phyloP scores from a whole-genome alignment of 2,329 filamentous ascomycete species.

The Penicillium verrucosum region DNA sequence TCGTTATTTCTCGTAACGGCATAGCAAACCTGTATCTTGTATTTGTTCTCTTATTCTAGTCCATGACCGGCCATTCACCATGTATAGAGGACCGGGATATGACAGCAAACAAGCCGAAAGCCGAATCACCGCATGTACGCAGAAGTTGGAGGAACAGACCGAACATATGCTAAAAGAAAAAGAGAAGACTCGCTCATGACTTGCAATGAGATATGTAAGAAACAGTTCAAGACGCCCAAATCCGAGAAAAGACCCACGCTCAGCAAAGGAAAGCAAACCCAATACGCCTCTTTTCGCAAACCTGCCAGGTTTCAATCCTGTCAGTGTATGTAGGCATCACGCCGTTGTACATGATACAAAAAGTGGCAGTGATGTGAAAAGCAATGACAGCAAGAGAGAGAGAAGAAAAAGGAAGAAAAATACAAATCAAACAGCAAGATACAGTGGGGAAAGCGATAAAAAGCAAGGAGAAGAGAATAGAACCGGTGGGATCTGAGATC shows the following conservation, averaged over 20 bases:
- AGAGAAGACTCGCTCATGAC: constrained; percentile 5
- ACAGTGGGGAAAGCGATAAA: neutral
- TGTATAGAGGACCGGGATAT: neutral
- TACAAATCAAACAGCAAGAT: neutral
- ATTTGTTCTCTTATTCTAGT: neutral
- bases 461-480: constrained; percentile 1
- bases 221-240: neutral
- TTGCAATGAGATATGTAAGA: neutral
- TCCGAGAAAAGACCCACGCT: constrained; percentile 3
- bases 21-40: neutral
- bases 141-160: neutral
- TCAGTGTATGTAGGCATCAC: constrained; percentile 9
- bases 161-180: neutral
- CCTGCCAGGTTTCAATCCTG: constrained; percentile 1
- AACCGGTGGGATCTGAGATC: constrained; percentile 8
- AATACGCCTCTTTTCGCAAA: constrained; percentile 18
- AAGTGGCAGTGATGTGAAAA: constrained; percentile 6
- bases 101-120: neutral
- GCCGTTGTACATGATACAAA: constrained; percentile 18
- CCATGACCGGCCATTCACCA: neutral
- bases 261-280: neutral
- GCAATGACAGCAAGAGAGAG: neutral
- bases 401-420: neutral
- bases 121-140: neutral
- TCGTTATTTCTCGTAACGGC: neutral